A percentile compares a stretch with the other conserved stretches of the same genome.
These are phyloP conservation scores for Mycena capillaripes DNA, from an alignment of 768 basidiomycete species.

Conservation along the genomic window DNA sequence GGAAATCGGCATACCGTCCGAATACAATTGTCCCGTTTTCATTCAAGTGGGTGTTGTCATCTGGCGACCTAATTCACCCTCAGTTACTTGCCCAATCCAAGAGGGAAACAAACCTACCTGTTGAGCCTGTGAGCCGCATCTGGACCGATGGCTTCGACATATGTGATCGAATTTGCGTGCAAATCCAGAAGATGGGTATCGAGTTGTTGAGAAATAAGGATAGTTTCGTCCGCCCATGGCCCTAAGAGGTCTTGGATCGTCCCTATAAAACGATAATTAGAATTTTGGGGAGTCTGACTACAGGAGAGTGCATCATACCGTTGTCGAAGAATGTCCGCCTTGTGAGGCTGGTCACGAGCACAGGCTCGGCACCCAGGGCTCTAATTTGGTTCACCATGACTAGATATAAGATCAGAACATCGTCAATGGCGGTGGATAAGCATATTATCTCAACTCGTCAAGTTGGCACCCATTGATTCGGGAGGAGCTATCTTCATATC, in stretches of 20 bases:
- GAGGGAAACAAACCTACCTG: conserved; percentile 16
- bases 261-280: no score
- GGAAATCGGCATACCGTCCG: conserved; percentile 45
- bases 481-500: conserved; percentile 55
- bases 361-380: conserved; percentile 53
- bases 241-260: conserved; percentile 52
- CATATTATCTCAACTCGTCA: conserved; percentile 42
- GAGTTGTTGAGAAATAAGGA: conserved; percentile 51
- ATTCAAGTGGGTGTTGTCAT: conserved; percentile 57
- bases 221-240: conserved; percentile 56
- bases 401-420: background rate
- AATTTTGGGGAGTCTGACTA: no score
- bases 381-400: conserved; percentile 55
- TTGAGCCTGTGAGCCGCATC: conserved; percentile 56
- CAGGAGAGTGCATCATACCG: conserved; percentile 45
- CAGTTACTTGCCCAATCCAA: background rate
- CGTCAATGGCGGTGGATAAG: background rate
- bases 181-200: conserved; percentile 55
- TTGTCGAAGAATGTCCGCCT: conserved; percentile 52
- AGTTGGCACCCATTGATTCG: conserved; percentile 58
- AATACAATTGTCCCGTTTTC: conserved; percentile 58
- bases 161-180: conserved; percentile 54
- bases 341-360: conserved; percentile 58
- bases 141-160: conserved; percentile 56
- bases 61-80: conserved; percentile 40